phyloP scores from a whole-genome alignment of 306 rosid genomes.

The Mimosa bimucronata region DNA sequence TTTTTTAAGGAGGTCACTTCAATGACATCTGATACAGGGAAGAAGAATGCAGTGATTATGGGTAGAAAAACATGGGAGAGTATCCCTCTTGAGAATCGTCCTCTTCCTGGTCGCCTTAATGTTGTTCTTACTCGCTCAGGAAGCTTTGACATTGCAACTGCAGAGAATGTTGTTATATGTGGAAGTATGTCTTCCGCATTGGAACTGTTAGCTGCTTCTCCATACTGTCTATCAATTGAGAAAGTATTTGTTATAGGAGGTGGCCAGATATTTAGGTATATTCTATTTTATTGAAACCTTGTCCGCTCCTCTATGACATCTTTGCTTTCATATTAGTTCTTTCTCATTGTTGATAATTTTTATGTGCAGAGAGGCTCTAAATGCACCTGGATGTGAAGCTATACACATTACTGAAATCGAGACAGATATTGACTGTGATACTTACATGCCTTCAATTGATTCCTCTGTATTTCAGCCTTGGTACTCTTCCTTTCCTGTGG shows the following conservation, averaged over 20 bases:
- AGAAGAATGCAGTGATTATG: slow-evolving; percentile 90
- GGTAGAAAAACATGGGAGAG: slow-evolving; percentile 97
- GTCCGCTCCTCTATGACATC: slow-evolving; percentile 6
- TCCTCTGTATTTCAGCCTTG: slow-evolving; percentile 80
- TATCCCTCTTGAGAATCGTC: slow-evolving; percentile 66
- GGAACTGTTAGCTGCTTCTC: slow-evolving; percentile 88
- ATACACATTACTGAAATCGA: slow-evolving; percentile 84
- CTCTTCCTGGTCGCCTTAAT: slow-evolving; percentile 85
- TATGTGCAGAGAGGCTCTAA: slow-evolving; percentile 79
- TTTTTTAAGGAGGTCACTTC: slow-evolving; percentile 72
- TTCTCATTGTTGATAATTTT: slow-evolving; percentile 31
- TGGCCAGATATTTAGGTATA: slow-evolving; percentile 79
- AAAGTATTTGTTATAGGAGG: slow-evolving; percentile 94
- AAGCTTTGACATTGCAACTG: slow-evolving; percentile 89
- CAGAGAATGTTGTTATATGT: slow-evolving; percentile 88
- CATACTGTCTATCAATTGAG: slow-evolving; percentile 90
- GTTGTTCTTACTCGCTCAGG: slow-evolving; percentile 96
- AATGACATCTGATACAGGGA: slow-evolving; percentile 72
- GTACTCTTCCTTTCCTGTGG: slow-evolving; percentile 86
- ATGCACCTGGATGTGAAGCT: slow-evolving; percentile 92
- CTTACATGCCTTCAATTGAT: slow-evolving; percentile 77
- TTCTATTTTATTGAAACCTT: not conserved
- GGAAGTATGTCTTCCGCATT: slow-evolving; percentile 89
- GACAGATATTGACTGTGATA: slow-evolving; percentile 77
- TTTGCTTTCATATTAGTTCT: slow-evolving; percentile 19